Conservation (phyloP, 371 early-diverging fungal genomes). For the Rhizopus arrhizus region DNA sequence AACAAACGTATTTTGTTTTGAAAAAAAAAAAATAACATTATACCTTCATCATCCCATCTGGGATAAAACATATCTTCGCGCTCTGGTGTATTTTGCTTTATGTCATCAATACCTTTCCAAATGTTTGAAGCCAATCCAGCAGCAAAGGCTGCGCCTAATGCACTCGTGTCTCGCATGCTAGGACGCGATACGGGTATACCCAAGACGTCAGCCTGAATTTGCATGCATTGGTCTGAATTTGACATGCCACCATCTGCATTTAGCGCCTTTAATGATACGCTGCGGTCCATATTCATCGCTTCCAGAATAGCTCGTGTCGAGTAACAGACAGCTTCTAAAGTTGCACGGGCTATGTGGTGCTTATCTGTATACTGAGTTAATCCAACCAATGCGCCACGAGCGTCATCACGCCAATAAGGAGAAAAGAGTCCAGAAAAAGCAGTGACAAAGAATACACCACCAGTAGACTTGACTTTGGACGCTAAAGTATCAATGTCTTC, state of each 20-base stretch:
- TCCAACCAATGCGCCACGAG: conserved; percentile 87
- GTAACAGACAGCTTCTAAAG: conserved; percentile 89
- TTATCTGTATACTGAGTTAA: conserved; percentile 87
- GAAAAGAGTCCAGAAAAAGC: conserved; percentile 95
- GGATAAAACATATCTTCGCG: conserved; percentile 48
- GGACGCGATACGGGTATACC: conserved; percentile 77
- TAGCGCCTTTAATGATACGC: conserved; percentile 64
- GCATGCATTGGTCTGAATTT: conserved; percentile 88
- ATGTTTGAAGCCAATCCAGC: conserved; percentile 84
- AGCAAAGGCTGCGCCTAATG: conserved; percentile 92
- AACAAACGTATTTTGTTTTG: no score
- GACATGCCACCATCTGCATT: conserved; percentile 94
- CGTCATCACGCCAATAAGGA: conserved; percentile 95
- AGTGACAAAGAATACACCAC: conserved; percentile 93
- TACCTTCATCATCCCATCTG: conserved; percentile 47
- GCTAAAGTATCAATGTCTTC: conserved; percentile 67
- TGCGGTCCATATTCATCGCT: conserved; percentile 79
- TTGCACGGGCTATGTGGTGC: conserved; percentile 84
- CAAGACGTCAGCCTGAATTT: conserved; percentile 87
- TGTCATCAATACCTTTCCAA: conserved; percentile 59
- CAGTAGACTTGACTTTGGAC: conserved; percentile 68
- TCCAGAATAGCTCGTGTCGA: conserved; percentile 88
- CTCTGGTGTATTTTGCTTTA: conserved; percentile 34
- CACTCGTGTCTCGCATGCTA: conserved; percentile 89
- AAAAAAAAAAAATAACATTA: no score